Percentiles rank a stretch among this genome's conserved stretches.
Evolutionary conservation across 2,329 filamentous ascomycete species (phyloP).

Genomic region (Xylaria sp.): DNA sequence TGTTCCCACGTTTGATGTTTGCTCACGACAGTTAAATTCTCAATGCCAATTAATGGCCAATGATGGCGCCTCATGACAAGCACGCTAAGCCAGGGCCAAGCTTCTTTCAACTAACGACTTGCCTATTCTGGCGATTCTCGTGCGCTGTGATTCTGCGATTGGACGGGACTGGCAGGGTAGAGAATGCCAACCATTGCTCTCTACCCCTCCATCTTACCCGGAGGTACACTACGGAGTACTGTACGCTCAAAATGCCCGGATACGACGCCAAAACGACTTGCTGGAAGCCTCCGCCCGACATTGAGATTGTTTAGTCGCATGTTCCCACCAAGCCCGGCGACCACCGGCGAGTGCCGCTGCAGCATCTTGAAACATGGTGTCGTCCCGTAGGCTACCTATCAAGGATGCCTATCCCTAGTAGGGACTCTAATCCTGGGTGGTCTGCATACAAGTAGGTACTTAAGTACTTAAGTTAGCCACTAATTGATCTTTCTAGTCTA

Average conservation of each 20-base stretch:
- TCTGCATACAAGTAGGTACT: too few relatives aligned
- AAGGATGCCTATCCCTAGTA: neutral
- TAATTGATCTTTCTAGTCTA: too few relatives aligned
- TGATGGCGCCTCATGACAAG: neutral
- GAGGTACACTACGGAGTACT: neutral
- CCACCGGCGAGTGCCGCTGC: constrained; percentile 25
- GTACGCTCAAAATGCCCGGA: neutral
- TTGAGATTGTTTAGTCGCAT: neutral
- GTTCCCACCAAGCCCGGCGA: constrained; percentile 9
- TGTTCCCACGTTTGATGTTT: neutral
- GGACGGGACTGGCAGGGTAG: constrained; percentile 30
- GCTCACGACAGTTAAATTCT: neutral
- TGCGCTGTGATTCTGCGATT: constrained; percentile 12
- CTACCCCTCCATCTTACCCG: neutral
- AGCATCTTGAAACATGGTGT: constrained; percentile 20
- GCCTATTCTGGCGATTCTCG: constrained; percentile 25
- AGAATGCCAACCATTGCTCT: constrained; percentile 15
- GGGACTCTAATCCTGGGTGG: neutral
- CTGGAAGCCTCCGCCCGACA: constrained; percentile 6
- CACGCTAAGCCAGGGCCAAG: neutral
- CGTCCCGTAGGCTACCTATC: neutral
- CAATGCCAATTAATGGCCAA: neutral
- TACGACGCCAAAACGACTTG: constrained; percentile 14
- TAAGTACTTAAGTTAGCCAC: too few relatives aligned
- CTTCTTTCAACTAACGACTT: constrained; percentile 24